Evolutionary conservation across 768 basidiomycete genomes (phyloP).

Genomic region (Pleurotus sapidus): DNA sequence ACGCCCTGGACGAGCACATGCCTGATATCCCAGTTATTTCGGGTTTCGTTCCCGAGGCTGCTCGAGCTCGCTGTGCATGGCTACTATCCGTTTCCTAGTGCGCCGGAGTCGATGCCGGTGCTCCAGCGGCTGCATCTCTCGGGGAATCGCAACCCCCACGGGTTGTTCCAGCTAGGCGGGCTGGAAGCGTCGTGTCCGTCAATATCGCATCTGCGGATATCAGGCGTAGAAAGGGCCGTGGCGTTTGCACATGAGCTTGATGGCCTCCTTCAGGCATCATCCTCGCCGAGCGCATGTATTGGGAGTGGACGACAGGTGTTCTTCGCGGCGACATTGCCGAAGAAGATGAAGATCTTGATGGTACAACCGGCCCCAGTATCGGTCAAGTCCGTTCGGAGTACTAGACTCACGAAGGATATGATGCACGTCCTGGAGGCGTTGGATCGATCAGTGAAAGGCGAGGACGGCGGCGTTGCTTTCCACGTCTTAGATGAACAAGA

Average conservation of each 20-base stretch:
- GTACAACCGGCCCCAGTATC: conserved; percentile 26
- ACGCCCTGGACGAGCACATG: conserved; percentile 33
- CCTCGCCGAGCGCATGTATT: no score
- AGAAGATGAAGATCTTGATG: conserved; percentile 17
- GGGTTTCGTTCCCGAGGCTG: conserved; percentile 36
- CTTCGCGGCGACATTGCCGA: conserved; percentile 24
- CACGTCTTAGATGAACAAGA: not conserved
- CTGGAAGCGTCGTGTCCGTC: conserved; percentile 37
- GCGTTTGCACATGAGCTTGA: conserved; percentile 40
- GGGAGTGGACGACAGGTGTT: not conserved
- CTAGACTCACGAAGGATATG: conserved; percentile 27
- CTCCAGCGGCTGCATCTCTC: conserved; percentile 41
- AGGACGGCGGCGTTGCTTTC: not conserved
- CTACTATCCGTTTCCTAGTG: conserved; percentile 48
- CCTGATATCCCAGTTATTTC: conserved; percentile 40
- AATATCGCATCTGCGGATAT: conserved; percentile 35
- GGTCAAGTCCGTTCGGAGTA: conserved; percentile 9
- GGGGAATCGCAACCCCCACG: conserved; percentile 50
- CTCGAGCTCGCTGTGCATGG: conserved; percentile 41
- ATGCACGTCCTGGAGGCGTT: conserved; percentile 20
- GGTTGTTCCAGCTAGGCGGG: conserved; percentile 38
- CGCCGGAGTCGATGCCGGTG: conserved; percentile 30
- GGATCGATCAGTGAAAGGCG: not conserved
- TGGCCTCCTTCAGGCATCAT: conserved; percentile 21
- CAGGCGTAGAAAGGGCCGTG: conserved; percentile 39